These are phyloP conservation scores for Rhodotorula paludigena DNA, from an alignment of 768 basidiomycete genomes.

Conservation along the genomic window DNA sequence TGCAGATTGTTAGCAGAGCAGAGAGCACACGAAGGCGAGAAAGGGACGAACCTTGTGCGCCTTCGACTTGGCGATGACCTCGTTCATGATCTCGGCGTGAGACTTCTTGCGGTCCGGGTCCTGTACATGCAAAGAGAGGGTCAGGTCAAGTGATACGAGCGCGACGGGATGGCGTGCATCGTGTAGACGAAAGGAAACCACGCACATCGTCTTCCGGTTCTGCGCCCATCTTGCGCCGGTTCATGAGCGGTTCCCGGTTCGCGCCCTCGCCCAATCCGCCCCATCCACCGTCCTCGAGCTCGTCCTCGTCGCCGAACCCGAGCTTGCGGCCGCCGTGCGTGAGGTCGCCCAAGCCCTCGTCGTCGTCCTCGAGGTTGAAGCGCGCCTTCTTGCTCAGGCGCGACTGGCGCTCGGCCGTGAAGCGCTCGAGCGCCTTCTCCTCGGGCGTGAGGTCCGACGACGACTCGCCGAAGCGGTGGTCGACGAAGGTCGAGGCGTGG, in stretches of 20 bases:
- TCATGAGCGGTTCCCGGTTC: conserved; percentile 32
- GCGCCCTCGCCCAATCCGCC: conserved; percentile 31
- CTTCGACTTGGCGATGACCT: conserved; percentile 96
- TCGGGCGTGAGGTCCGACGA: conserved; percentile 87
- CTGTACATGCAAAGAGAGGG: neutral
- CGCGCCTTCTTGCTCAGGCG: conserved; percentile 58
- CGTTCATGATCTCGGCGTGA: conserved; percentile 95
- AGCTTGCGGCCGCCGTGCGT: conserved; percentile 38
- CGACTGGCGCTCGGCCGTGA: conserved; percentile 76
- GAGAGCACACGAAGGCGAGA: neutral
- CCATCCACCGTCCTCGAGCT: conserved; percentile 47
- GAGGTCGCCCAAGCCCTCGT: conserved; percentile 47
- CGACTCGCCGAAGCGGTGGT: conserved; percentile 93
- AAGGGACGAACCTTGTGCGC: conserved; percentile 68
- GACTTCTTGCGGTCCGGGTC: conserved; percentile 67
- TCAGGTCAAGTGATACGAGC: neutral
- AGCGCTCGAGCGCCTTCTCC: conserved; percentile 93
- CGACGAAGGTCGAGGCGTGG: conserved; percentile 80
- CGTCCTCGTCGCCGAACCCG: conserved; percentile 55
- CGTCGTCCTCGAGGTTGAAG: conserved; percentile 77
- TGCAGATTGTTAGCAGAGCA: neutral
- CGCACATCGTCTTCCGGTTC: conserved; percentile 23
- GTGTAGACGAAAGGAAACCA: neutral
- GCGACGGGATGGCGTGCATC: no score
- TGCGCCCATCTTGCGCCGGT: conserved; percentile 29